Base-by-base conservation (phyloP, 1,139 yeast species). In the Saccharomyces hybrid region DNA sequence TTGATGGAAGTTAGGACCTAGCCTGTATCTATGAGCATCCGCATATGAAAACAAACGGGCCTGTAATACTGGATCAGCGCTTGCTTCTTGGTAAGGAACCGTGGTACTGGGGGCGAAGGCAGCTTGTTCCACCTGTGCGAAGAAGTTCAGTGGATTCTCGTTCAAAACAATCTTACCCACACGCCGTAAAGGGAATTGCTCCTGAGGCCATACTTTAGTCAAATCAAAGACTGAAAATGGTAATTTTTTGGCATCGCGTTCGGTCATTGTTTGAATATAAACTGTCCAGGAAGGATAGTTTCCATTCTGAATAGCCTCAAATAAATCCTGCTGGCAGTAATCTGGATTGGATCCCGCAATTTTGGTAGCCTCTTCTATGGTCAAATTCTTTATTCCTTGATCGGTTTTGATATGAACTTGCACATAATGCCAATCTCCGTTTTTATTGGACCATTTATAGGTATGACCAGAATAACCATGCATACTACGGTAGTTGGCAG, bases 391-490 rank as follows among this genome's bases (percentile, higher is more conserved):
- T 69, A 78, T 73, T 53, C 88, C 88, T 70, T 80, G 85, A 65
- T 83, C 86, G 42, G 79, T 63, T 60, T 77, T 72, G 59, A 82
- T 73, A 68, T 84, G 88, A 56, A 82, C 83, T 70, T 84, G 88
- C 51, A 83, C 85, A 68, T 83, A 83, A 62, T 68, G 70, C 82
- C 86, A 80, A 56, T 82, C 84, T 59, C 86, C 88, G 61, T 83
- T 76, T 65, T 78, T 77, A 70, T 82, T 83, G 52, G 82, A 72
- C 84, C 86, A 81, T 70, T 83, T 83, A 72, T 81, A 84, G 42
- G 88, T 79, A 72, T 84, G 88, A 54, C 88, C 88, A 26, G 88
- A 83, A 73, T 80, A 84, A 57, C 87, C 88, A 67, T 83, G 75
- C 88, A 83, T 83, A 67, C 78, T 76, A 68, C 86, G 77, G 75